Conservation (phyloP, 2,329 filamentous ascomycete genomes). For the Chaetomium sp. region DNA sequence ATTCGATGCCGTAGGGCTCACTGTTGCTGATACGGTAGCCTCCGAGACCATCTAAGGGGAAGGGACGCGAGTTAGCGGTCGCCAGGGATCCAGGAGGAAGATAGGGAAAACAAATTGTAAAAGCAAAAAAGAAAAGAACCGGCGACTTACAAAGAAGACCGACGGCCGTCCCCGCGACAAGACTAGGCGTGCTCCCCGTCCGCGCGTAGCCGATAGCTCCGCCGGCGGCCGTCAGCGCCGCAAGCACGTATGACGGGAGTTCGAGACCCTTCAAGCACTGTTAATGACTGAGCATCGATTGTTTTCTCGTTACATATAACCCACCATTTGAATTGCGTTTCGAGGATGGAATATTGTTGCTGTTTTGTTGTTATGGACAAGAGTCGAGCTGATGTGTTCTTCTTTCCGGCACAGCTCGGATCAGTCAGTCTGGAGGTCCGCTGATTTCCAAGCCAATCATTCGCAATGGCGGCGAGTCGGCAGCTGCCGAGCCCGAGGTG, state of each 20-base stretch:
- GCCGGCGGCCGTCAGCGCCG: constrained; percentile 75
- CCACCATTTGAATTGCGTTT: constrained; percentile 11
- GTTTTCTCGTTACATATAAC: too few relatives aligned
- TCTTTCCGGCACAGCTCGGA: too few relatives aligned
- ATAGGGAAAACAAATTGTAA: too few relatives aligned
- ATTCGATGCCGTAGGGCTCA: constrained; percentile 76
- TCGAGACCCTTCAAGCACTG: constrained; percentile 24
- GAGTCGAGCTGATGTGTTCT: too few relatives aligned
- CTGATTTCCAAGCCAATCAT: too few relatives aligned
- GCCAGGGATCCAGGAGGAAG: too few relatives aligned
- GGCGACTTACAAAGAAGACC: constrained; percentile 53
- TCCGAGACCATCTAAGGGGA: constrained; percentile 59
- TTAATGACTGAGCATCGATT: not conserved
- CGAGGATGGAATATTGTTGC: not conserved
- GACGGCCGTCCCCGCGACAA: constrained; percentile 78
- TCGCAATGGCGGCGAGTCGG: not conserved
- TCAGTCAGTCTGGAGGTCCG: constrained; percentile 2
- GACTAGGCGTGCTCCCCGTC: constrained; percentile 79
- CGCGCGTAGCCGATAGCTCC: constrained; percentile 81
- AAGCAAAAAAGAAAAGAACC: not conserved
- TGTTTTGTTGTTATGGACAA: not conserved
- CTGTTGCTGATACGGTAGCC: constrained; percentile 71
- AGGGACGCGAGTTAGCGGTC: too few relatives aligned
- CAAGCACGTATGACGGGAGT: constrained; percentile 67
- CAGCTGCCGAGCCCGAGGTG: not conserved